Evolutionary conservation across 345 rosid species (phyloP).

Genomic region (Cardiospermum halicacabum): DNA sequence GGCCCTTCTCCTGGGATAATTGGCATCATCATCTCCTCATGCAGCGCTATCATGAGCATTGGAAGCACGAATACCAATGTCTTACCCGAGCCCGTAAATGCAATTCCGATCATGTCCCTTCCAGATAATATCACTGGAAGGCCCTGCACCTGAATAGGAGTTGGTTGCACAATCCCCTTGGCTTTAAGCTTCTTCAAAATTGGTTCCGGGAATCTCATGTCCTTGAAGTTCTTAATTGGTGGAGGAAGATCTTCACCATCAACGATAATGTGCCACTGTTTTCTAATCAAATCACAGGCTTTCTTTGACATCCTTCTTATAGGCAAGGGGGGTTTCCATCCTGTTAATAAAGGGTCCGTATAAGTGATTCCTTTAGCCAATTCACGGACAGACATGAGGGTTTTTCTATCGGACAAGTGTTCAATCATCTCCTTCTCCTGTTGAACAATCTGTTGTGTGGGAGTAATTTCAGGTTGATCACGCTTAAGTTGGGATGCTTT

Average conservation of each 20-base stretch:
- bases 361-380: conserved; percentile 89
- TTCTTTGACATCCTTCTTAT: conserved; percentile 58
- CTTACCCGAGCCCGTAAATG: conserved; percentile 89
- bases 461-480: conserved; percentile 75
- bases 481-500: conserved; percentile 85
- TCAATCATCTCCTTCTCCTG: conserved; percentile 99
- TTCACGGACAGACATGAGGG: conserved; percentile 85
- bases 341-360: conserved; percentile 65
- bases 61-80: conserved; percentile 86
- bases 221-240: conserved; percentile 70
- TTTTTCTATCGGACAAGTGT: conserved; percentile 73
- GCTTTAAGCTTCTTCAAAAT: conserved; percentile 61
- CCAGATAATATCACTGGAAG: conserved; percentile 80
- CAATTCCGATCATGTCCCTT: conserved; percentile 93
- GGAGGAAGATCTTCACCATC: conserved; percentile 89
- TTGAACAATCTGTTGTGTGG: conserved; percentile 67
- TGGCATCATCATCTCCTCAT: conserved; percentile 95
- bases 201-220: conserved; percentile 80
- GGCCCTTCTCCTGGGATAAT: conserved; percentile 84
- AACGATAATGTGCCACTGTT: conserved; percentile 91
- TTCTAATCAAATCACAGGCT: conserved; percentile 59
- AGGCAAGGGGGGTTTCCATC: conserved; percentile 83
- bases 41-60: conserved; percentile 79
- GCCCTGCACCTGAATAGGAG: conserved; percentile 93
- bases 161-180: conserved; percentile 90